These are phyloP conservation scores for Tulasnella calospora DNA, from an alignment of 768 basidiomycete species.

Conservation along the genomic window DNA sequence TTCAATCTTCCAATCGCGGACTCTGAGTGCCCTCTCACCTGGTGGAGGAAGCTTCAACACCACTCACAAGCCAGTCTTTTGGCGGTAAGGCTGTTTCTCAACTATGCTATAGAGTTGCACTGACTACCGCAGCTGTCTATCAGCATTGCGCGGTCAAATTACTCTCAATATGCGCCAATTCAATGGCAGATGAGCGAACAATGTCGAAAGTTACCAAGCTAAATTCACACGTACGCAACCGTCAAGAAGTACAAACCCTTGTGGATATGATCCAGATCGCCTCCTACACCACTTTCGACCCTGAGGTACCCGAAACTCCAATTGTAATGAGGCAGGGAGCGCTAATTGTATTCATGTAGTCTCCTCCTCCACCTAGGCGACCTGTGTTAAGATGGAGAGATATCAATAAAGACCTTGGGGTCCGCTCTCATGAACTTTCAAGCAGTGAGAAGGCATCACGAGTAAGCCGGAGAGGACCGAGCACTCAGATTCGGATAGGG, in stretches of 20 bases:
- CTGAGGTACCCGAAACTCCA: neutral
- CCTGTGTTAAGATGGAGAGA: neutral
- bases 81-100: constrained; percentile 32
- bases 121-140: neutral
- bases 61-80: constrained; percentile 34
- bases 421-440: too few species aligned
- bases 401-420: neutral
- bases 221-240: constrained; percentile 35
- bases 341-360: neutral
- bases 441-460: neutral
- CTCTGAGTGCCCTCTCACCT: neutral
- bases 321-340: neutral
- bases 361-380: neutral
- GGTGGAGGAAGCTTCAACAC: constrained; percentile 24
- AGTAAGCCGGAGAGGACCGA: neutral
- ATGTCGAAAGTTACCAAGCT: constrained; percentile 35
- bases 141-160: constrained; percentile 38
- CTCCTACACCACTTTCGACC: neutral
- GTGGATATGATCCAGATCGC: constrained; percentile 30
- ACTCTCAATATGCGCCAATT: constrained; percentile 36
- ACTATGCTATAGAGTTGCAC: neutral
- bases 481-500: neutral
- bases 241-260: constrained; percentile 33
- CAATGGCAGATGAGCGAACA: constrained; percentile 41
- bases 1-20: constrained; percentile 27